A percentile compares a stretch with the other conserved stretches of the same genome.
phyloP scores from a whole-genome alignment of 1,139 yeast species.

The Nakaseomyces kungkrabaensis region DNA sequence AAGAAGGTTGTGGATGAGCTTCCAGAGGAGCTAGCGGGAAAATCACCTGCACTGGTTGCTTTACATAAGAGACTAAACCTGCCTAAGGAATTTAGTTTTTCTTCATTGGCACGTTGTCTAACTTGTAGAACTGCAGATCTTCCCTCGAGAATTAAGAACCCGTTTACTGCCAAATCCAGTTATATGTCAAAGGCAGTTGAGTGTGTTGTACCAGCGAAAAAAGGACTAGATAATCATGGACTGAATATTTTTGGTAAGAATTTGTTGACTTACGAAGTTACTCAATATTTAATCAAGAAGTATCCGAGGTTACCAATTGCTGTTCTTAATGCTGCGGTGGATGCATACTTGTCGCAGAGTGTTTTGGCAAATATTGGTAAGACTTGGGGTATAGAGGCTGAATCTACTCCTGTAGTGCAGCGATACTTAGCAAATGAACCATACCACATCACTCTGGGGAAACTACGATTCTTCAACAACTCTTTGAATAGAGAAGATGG shows the following conservation, averaged over 20 bases:
- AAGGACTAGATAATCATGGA: slow-evolving; percentile 67
- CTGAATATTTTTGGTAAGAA: slow-evolving; percentile 72
- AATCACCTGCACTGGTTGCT: slow-evolving; percentile 66
- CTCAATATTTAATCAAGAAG: slow-evolving; percentile 59
- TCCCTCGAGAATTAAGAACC: slow-evolving; percentile 13
- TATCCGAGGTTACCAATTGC: slow-evolving; percentile 87
- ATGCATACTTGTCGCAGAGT: slow-evolving; percentile 58
- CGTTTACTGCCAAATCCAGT: background rate
- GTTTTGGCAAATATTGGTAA: slow-evolving; percentile 58
- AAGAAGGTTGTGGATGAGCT: slow-evolving; percentile 21
- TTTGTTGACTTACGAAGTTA: slow-evolving; percentile 62
- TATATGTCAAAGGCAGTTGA: slow-evolving; percentile 8
- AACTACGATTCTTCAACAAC: slow-evolving; percentile 41
- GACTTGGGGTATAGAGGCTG: slow-evolving; percentile 84
- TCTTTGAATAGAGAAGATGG: slow-evolving; percentile 24
- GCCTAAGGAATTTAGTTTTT: slow-evolving; percentile 45
- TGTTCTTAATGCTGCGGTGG: slow-evolving; percentile 63
- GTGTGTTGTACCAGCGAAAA: slow-evolving; percentile 31
- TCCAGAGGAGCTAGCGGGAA: slow-evolving; percentile 38
- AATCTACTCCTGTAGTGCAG: slow-evolving; percentile 52
- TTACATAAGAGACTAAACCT: slow-evolving; percentile 66
- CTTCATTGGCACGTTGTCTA: slow-evolving; percentile 74
- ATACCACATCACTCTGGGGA: slow-evolving; percentile 53
- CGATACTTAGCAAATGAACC: slow-evolving; percentile 64
- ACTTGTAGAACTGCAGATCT: slow-evolving; percentile 40